phyloP scores from a whole-genome alignment of 2,329 filamentous ascomycete species.

The Trichoderma simmonsii region DNA sequence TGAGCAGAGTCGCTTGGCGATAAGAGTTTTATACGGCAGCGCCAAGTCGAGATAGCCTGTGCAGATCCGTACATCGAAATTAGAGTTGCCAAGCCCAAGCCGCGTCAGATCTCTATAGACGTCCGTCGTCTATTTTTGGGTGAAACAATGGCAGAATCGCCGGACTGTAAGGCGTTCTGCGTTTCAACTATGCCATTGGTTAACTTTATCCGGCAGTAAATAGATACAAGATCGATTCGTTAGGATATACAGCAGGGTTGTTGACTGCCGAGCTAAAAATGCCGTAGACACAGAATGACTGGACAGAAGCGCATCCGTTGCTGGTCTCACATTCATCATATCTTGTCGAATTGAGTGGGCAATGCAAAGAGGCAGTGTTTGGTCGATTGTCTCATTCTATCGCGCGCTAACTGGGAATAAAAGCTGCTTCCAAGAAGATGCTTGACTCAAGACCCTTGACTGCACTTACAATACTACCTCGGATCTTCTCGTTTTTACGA shows the following conservation, averaged over 20 bases:
- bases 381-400: background rate
- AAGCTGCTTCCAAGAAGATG: background rate
- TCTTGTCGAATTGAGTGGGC: background rate
- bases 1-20: background rate
- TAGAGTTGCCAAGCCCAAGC: background rate
- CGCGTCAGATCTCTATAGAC: background rate
- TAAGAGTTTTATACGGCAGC: background rate
- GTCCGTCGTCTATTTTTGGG: background rate
- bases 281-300: background rate
- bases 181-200: background rate
- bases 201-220: background rate
- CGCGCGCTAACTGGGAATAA: background rate
- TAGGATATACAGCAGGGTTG: background rate
- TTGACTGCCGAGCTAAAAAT: background rate
- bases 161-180: background rate
- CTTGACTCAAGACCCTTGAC: slow-evolving; percentile 4
- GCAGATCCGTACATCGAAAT: background rate
- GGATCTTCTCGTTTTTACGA: background rate
- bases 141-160: background rate
- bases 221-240: background rate
- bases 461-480: background rate
- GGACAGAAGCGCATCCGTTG: background rate
- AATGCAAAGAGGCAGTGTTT: background rate
- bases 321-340: background rate
- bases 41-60: background rate